A percentile compares a stretch with the other conserved stretches of the same genome.
phyloP scores from a whole-genome alignment of 208 protist genomes.

The Strigomonas culicis region DNA sequence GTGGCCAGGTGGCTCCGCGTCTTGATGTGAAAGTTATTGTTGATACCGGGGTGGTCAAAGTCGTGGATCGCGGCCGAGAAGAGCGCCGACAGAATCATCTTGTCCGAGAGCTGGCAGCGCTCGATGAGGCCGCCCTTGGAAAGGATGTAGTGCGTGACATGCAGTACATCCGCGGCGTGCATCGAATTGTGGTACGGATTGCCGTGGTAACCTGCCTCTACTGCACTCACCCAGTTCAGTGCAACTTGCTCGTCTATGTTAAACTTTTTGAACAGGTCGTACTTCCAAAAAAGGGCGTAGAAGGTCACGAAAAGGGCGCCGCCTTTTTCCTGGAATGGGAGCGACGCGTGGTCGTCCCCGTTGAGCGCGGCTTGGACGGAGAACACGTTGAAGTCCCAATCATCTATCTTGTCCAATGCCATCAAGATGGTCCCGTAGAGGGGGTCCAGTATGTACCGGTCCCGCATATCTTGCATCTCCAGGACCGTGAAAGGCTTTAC shows the following conservation, averaged over 20 bases:
- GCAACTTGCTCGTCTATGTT: conserved; percentile 87
- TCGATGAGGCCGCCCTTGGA: conserved; percentile 62
- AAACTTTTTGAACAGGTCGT: conserved; percentile 87
- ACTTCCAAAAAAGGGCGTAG: conserved; percentile 85
- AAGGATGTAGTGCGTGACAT: conserved; percentile 87
- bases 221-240: conserved; percentile 86
- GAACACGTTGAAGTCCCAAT: conserved; percentile 89
- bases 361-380: conserved; percentile 70
- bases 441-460: conserved; percentile 27
- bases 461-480: conserved; percentile 38
- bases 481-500: conserved; percentile 58
- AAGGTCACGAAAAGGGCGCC: conserved; percentile 85
- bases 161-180: conserved; percentile 91
- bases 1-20: conserved; percentile 82
- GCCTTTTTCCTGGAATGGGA: conserved; percentile 52
- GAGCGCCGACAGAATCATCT: conserved; percentile 88
- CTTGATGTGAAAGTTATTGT: conserved; percentile 92
- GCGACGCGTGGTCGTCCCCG: conserved; percentile 67
- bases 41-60: conserved; percentile 95
- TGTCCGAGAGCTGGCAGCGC: conserved; percentile 64
- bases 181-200: conserved; percentile 94
- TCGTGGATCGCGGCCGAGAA: conserved; percentile 95
- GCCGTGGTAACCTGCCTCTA: conserved; percentile 89
- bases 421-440: conserved; percentile 52
- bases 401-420: conserved; percentile 66